Evolutionary conservation across 1,139 yeast genomes (phyloP).

Genomic region (Debaryomycetaceae sp.): DNA sequence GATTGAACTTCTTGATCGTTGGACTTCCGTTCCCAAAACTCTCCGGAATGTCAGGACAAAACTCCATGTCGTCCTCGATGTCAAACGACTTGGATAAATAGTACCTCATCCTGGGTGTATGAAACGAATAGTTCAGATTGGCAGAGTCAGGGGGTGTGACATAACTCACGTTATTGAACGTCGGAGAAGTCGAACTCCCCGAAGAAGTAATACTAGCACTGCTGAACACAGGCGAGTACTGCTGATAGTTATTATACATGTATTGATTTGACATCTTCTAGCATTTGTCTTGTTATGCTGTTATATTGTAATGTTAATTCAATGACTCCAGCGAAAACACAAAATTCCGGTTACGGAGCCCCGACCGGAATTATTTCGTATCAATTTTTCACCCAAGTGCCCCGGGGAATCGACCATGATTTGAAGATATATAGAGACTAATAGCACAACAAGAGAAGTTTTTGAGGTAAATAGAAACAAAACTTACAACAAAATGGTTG

Average conservation of each 20-base stretch:
- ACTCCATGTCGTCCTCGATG: conserved; percentile 62
- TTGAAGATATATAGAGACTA: background rate
- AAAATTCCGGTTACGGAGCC: background rate
- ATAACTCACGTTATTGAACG: conserved; percentile 27
- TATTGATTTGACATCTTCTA: conserved; percentile 33
- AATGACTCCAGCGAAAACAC: background rate
- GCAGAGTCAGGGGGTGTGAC: conserved; percentile 15
- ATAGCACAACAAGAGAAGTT: too few relatives aligned
- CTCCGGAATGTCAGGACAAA: conserved; percentile 56
- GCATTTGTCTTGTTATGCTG: background rate
- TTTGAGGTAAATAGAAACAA: too few relatives aligned
- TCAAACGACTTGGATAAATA: conserved; percentile 60
- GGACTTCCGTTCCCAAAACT: conserved; percentile 17
- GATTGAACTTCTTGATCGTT: conserved; percentile 48
- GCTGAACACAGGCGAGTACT: conserved; percentile 33
- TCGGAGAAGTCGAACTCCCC: conserved; percentile 21
- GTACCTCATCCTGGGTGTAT: conserved; percentile 44
- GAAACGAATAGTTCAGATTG: conserved; percentile 32
- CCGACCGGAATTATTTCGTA: background rate
- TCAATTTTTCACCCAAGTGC: background rate
- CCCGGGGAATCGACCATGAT: background rate
- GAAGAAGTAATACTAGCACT: conserved; percentile 6
- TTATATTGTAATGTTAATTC: background rate
- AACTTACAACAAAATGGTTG: background rate
- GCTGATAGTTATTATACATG: conserved; percentile 30